Base-by-base conservation (phyloP, 345 rosid genomes). In the Eucalyptus sp. region DNA sequence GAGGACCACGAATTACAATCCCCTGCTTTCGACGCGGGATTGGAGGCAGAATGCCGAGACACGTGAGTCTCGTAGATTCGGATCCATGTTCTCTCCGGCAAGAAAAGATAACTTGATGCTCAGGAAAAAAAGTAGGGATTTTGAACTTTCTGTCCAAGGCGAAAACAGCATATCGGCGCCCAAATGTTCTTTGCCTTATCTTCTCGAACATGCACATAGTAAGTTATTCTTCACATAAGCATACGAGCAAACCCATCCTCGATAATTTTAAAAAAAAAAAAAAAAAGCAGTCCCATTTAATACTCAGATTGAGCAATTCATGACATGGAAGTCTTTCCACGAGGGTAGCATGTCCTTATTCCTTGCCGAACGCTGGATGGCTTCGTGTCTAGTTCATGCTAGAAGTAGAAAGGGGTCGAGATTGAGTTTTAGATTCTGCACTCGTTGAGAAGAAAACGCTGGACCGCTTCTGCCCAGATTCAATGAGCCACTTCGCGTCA, bases 131-230 rank as follows among this genome's bases (percentile, higher is more conserved):
- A 8, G 25, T 22, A 86, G 49, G 48, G 48, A 76, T 20, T 76
- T 51, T 56, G 71, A 41, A 15, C 88, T 76, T 89, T 86, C 62
- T 79, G 43, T 33, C n/a, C 43, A 89, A 83, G 64, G 71, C 64
- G 84, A 17, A 24, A 8, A 41, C 58, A 50, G 54, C 10, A 76
- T 54, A 43, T 68, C 84, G 11, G 88, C 50, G 88, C 87, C 29
- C 50, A 89, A 60, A 49, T 87, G 93, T 91, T 90, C 93, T 87
- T 89, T 91, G 88, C 93, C 22, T 91, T 91, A 88, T 86, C 93
- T 90, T 90, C 66, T 49, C 33, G 71, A 88, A 54, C 52, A 66
- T 83, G 58, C 81, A 51, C 62, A 41, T 79, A 86, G 85, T 88
- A 88, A 49, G 62, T 68, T 90, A 68, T 83, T 62, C 27, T 87